Percentiles rank a stretch among this genome's conserved stretches.
Conservation (phyloP, 495 filamentous ascomycete species). For the Talaromyces proteolyticus region DNA sequence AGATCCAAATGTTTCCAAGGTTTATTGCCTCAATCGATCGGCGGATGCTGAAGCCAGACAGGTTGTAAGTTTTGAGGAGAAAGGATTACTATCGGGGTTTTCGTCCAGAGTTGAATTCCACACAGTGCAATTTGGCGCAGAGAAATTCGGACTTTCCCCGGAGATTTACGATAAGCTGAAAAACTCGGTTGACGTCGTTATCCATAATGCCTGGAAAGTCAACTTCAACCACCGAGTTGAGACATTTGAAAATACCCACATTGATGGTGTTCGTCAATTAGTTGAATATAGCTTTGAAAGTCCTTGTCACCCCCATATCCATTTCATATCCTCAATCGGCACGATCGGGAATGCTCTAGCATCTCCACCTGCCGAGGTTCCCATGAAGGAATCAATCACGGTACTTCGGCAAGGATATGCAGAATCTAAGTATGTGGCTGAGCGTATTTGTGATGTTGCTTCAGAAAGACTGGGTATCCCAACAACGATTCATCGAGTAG, state of each 20-base stretch:
- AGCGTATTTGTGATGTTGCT: slow-evolving; percentile 42
- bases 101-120: slow-evolving; percentile 35
- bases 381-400: slow-evolving; percentile 30
- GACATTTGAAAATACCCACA: slow-evolving; percentile 50
- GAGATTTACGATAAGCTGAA: slow-evolving; percentile 31
- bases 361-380: slow-evolving; percentile 23
- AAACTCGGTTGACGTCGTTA: slow-evolving; percentile 37
- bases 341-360: slow-evolving; percentile 28
- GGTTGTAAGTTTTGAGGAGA: slow-evolving; percentile 8
- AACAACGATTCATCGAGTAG: slow-evolving; percentile 44
- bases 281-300: slow-evolving; percentile 45
- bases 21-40: slow-evolving; percentile 52
- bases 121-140: slow-evolving; percentile 35
- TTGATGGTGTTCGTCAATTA: slow-evolving; percentile 47
- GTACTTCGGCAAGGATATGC: slow-evolving; percentile 43
- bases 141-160: slow-evolving; percentile 36
- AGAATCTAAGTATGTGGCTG: slow-evolving; percentile 48
- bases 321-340: slow-evolving; percentile 50
- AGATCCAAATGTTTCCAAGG: slow-evolving; percentile 27
- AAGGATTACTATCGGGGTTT: slow-evolving; percentile 5
- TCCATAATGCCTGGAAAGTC: slow-evolving; percentile 60
- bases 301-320: slow-evolving; percentile 34
- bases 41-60: slow-evolving; percentile 13
- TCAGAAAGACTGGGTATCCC: slow-evolving; percentile 29
- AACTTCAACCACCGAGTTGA: slow-evolving; percentile 54